Base-by-base conservation (phyloP, 2,329 filamentous ascomycete genomes). In the Colletotrichum neosansevieriae region DNA sequence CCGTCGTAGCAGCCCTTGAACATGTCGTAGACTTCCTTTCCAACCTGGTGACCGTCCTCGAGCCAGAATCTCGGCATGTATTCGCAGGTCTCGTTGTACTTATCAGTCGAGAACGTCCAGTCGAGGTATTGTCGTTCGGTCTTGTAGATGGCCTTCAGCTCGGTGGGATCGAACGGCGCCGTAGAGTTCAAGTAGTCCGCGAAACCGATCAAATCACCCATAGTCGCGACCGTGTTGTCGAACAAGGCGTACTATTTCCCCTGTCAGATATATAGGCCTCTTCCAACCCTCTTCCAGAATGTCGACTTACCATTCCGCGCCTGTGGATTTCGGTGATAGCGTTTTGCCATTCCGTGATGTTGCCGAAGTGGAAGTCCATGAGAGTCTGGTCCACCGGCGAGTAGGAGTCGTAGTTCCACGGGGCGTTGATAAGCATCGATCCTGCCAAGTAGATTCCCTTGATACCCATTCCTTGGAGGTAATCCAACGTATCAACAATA, bases 201-300 rank as follows among this genome's bases (percentile, higher is more conserved):
- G 75, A 89, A 91, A 6, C 86, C 87, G 69, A 91, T 83, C 58
- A 91, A 79, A 72, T 91, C 88, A 58, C 86, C 85, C 84, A 91
- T 82, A 2, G 89, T 91, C 51, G 87, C 84, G 74, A 91, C 83
- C 1, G 89, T 91, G 73, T 91, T 91, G 74, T 91, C 89, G 67
- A 91, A 78, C 36, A 91, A 79, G 40, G 91, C 86, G 78, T 90
- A 90, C 88, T 90, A 90, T 85, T 86, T 67, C 89, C 82, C 56
- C 89, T 79, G 71, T 91, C 87, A 61, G 86, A 84, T 83, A 90
- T 82, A 17, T 12, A 6, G 7, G 29, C 24, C 47, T 15, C 29
- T 3, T 12, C 4, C 6, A 6, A 13, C 15, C 6, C 32, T 15
- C 12, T 6, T 6, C 45, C 4, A 5, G 24, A 1, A 24, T 24